A percentile compares a stretch with the other conserved stretches of the same genome.
These are phyloP conservation scores for Annulohypoxylon bovei DNA, from an alignment of 495 filamentous ascomycete species.

Conservation along the genomic window DNA sequence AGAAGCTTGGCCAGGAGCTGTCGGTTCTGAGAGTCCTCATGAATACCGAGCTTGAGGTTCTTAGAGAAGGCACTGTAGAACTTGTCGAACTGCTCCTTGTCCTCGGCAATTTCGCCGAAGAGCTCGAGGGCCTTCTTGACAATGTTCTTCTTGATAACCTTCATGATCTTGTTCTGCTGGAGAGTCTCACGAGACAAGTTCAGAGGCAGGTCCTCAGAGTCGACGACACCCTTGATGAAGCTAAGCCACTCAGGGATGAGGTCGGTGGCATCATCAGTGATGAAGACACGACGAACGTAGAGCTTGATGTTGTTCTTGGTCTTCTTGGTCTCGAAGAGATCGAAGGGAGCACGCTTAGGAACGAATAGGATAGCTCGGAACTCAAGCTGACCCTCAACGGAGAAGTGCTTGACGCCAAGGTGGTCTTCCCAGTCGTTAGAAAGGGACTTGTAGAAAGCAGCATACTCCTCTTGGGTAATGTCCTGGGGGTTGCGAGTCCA, in stretches of 20 bases:
- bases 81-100: conserved; percentile 99
- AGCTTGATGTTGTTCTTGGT: conserved; percentile 99
- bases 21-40: conserved; percentile 99
- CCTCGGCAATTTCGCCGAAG: conserved; percentile 97
- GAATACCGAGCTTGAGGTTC: conserved; percentile 99
- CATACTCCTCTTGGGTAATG: conserved; percentile 97
- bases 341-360: conserved; percentile 98
- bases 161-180: conserved; percentile 99
- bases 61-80: conserved; percentile 99
- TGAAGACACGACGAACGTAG: conserved; percentile 99
- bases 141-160: conserved; percentile 99
- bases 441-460: conserved; percentile 98
- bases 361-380: conserved; percentile 99
- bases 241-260: conserved; percentile 99
- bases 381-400: conserved; percentile 99
- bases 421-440: conserved; percentile 99
- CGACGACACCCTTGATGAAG: conserved; percentile 99
- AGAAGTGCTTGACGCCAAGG: conserved; percentile 99
- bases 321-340: conserved; percentile 99
- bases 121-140: conserved; percentile 99
- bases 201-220: conserved; percentile 98
- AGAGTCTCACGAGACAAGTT: conserved; percentile 99
- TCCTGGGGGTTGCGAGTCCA: conserved; percentile 98
- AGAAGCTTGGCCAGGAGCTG: conserved; percentile 94
- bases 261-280: conserved; percentile 98